Evolutionary conservation across 305 asterid genomes (phyloP).

Genomic region (Salvia sclarea): DNA sequence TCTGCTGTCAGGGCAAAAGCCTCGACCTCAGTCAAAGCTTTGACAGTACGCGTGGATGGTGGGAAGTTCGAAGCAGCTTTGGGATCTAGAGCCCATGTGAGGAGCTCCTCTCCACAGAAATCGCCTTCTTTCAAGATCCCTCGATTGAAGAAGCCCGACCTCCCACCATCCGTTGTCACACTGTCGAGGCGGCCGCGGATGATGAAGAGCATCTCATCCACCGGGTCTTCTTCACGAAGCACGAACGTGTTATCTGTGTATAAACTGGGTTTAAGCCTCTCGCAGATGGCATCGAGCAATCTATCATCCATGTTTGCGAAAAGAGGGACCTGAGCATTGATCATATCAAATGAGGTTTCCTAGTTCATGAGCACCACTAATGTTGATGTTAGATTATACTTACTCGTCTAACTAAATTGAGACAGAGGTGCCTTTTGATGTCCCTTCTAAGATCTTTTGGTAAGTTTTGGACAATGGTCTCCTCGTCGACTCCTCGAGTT

Average conservation of each 20-base stretch:
- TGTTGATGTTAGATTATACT: constrained; percentile 24
- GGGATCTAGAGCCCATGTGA: constrained; percentile 98
- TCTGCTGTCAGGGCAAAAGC: constrained; percentile 94
- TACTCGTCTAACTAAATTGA: constrained; percentile 89
- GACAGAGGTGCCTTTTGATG: constrained; percentile 93
- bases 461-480: constrained; percentile 85
- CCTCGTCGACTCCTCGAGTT: constrained; percentile 97
- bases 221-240: constrained; percentile 96
- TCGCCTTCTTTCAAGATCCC: constrained; percentile 81
- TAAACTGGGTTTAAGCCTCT: constrained; percentile 89
- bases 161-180: constrained; percentile 95
- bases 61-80: constrained; percentile 81
- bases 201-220: constrained; percentile 89
- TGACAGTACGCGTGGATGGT: constrained; percentile 89
- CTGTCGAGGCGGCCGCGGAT: constrained; percentile 95
- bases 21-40: constrained; percentile 90
- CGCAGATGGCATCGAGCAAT: constrained; percentile 90
- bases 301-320: constrained; percentile 97
- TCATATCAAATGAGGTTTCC: neutral
- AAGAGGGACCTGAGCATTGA: constrained; percentile 73
- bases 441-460: constrained; percentile 95
- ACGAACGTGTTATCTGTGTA: constrained; percentile 78
- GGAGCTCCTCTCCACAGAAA: constrained; percentile 97
- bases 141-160: constrained; percentile 90
- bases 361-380: neutral